These are phyloP conservation scores for Crithidia thermophila DNA, from an alignment of 208 protist species.

Conservation along the genomic window DNA sequence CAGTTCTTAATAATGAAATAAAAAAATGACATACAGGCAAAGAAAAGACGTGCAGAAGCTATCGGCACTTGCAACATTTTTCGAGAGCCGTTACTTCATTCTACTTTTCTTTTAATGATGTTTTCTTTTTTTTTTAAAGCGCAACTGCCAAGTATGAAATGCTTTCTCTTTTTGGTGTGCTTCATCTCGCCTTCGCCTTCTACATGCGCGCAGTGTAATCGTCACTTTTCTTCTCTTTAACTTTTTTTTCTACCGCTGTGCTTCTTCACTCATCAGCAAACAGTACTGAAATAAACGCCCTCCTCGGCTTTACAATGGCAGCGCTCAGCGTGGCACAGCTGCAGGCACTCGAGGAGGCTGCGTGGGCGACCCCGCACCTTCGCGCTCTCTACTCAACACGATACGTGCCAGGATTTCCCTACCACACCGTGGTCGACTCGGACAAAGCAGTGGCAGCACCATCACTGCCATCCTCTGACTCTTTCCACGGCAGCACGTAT, in stretches of 20 bases:
- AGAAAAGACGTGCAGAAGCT: too few species aligned
- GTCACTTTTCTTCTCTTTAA: background rate
- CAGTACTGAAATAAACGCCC: background rate
- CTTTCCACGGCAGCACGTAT: background rate
- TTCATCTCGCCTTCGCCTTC: too few species aligned
- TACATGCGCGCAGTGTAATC: too few species aligned
- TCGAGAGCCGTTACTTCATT: too few species aligned
- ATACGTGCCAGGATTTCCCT: conserved; percentile 73
- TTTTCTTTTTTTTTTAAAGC: too few species aligned
- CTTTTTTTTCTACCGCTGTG: background rate
- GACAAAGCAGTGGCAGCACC: background rate
- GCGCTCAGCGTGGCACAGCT: conserved; percentile 15
- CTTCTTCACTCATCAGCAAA: background rate
- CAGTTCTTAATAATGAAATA: too few species aligned
- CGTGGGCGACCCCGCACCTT: conserved; percentile 42
- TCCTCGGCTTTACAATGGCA: background rate
- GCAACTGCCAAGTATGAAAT: too few species aligned
- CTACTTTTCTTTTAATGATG: too few species aligned
- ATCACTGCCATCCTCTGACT: background rate
- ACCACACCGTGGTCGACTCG: conserved; percentile 48
- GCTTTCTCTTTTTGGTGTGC: conserved; percentile 1
- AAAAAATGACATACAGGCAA: too few species aligned
- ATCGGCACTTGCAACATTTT: too few species aligned
- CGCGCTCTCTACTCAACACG: conserved; percentile 66
- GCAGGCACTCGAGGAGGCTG: conserved; percentile 50